These are phyloP conservation scores for Eucalyptus sp. DNA, from an alignment of 345 rosid genomes.

Conservation along the genomic window DNA sequence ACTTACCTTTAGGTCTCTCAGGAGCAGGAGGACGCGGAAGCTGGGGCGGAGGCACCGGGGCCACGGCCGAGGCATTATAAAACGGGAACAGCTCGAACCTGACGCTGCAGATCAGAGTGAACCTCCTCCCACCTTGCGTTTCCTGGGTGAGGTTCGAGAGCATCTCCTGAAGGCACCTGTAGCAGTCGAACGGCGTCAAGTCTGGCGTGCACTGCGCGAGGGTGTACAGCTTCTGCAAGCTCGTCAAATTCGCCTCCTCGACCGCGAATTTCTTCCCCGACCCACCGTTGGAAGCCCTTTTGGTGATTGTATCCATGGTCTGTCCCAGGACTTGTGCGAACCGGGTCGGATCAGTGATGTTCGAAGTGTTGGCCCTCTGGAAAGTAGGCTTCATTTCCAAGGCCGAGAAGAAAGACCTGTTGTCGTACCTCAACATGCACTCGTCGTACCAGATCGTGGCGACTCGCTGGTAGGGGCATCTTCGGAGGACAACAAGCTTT, in stretches of 20 bases:
- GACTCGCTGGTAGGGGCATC: not conserved
- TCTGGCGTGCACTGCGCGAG: not conserved
- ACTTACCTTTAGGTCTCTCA: not conserved
- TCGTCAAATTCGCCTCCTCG: not conserved
- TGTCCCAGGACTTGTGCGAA: not conserved
- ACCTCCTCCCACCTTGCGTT: not conserved
- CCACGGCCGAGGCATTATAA: not conserved
- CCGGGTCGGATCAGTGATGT: not conserved
- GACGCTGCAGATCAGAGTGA: not conserved
- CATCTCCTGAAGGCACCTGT: not conserved
- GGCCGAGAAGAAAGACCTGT: not conserved
- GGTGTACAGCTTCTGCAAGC: not conserved
- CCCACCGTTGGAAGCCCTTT: not conserved
- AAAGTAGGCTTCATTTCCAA: not conserved
- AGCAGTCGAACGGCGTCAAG: not conserved
- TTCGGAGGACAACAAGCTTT: not conserved
- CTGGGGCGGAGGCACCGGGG: not conserved
- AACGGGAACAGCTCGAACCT: not conserved
- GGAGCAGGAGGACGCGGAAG: not conserved
- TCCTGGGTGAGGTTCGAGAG: not conserved
- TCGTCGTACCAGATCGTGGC: not conserved
- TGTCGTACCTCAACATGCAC: not conserved
- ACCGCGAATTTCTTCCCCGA: not conserved
- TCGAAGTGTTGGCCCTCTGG: not conserved
- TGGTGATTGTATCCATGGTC: not conserved